Evolutionary conservation across 2,329 filamentous ascomycete genomes (phyloP).

Genomic region (Botrytis sinoallii): DNA sequence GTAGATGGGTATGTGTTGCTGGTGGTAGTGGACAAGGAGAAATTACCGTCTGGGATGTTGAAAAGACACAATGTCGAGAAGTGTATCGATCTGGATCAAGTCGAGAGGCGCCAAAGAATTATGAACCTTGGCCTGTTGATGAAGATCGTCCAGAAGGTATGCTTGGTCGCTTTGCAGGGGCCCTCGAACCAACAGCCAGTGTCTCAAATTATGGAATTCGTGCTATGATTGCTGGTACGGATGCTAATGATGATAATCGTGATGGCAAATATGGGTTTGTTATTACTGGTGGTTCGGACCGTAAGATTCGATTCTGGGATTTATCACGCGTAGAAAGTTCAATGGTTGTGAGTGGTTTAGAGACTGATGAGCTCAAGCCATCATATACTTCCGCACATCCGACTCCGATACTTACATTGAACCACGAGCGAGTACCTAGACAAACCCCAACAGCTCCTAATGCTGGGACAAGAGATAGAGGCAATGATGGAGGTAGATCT

Average conservation of each 20-base stretch:
- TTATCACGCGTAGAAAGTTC: conserved; percentile 74
- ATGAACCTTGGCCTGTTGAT: conserved; percentile 85
- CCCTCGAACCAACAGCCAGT: conserved; percentile 57
- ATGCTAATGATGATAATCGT: conserved; percentile 64
- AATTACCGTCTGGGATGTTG: conserved; percentile 92
- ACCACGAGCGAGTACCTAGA: conserved; percentile 52
- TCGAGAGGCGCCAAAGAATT: conserved; percentile 61
- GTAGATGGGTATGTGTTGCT: conserved; percentile 82
- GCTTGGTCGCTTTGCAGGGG: conserved; percentile 78
- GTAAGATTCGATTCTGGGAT: conserved; percentile 93
- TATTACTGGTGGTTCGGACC: conserved; percentile 83
- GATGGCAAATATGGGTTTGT: conserved; percentile 80
- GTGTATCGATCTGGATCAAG: conserved; percentile 70
- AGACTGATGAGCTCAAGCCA: conserved; percentile 67
- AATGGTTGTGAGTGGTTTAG: conserved; percentile 74
- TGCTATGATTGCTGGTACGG: conserved; percentile 70
- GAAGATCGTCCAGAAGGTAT: conserved; percentile 85
- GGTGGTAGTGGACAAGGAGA: conserved; percentile 86
- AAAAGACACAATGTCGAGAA: conserved; percentile 83
- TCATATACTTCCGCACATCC: conserved; percentile 66
- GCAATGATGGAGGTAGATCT: conserved; percentile 29
- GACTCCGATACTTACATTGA: conserved; percentile 60
- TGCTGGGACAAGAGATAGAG: conserved; percentile 28
- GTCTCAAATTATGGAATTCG: conserved; percentile 62
- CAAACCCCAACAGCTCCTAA: conserved; percentile 35